Conservation (phyloP, 2,329 filamentous ascomycete genomes). For the Microascus cirrosus region DNA sequence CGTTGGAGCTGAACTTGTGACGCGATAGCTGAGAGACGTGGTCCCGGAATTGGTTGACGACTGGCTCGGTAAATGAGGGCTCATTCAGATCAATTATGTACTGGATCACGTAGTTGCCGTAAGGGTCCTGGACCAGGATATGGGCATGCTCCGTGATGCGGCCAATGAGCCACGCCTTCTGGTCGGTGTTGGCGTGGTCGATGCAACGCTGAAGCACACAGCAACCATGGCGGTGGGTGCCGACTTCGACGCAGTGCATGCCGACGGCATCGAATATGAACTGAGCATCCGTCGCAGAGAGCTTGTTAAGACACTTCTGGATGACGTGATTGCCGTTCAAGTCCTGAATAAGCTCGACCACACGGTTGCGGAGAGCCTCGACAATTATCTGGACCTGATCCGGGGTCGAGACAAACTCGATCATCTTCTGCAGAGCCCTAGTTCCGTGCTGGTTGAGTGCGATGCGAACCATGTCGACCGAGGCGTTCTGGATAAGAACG, state of each 20-base stretch:
- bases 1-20: constrained; percentile 99
- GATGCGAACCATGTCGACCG: constrained; percentile 79
- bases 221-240: constrained; percentile 94
- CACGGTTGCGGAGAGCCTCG: constrained; percentile 66
- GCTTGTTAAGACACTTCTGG: constrained; percentile 96
- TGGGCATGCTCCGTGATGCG: constrained; percentile 86
- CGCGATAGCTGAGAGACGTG: constrained; percentile 65
- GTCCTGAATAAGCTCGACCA: constrained; percentile 93
- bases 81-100: constrained; percentile 96
- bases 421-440: constrained; percentile 97
- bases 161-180: constrained; percentile 77
- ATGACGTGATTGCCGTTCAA: constrained; percentile 98
- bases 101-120: constrained; percentile 97
- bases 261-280: constrained; percentile 98
- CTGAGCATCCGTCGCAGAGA: constrained; percentile 71
- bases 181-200: constrained; percentile 82
- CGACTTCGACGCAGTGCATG: constrained; percentile 74
- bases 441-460: constrained; percentile 96
- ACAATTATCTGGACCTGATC: constrained; percentile 85
- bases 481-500: constrained; percentile 79
- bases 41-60: constrained; percentile 71
- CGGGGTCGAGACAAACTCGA: constrained; percentile 82
- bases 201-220: constrained; percentile 98
- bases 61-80: constrained; percentile 73
- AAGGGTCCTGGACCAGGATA: constrained; percentile 85